Evolutionary conservation across 768 basidiomycete genomes (phyloP).

Genomic region (Mycena epipterygia): DNA sequence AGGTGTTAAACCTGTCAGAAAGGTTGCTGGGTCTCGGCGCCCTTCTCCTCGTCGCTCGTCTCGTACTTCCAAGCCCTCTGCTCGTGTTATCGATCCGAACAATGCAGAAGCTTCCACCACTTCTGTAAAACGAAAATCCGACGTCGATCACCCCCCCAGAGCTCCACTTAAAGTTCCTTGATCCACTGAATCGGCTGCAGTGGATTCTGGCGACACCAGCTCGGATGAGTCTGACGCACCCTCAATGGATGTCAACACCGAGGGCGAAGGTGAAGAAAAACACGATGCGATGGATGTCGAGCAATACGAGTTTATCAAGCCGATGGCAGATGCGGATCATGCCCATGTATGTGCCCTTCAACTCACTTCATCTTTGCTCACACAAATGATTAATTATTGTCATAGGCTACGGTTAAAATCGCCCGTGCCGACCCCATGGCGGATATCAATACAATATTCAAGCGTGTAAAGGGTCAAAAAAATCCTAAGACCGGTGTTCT

Average conservation of each 20-base stretch:
- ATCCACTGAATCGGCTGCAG: too few species aligned
- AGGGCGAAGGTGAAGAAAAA: not conserved
- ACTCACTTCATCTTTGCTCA: too few species aligned
- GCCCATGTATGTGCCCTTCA: not conserved
- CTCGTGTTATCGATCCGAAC: not conserved
- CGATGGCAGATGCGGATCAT: conserved; percentile 5
- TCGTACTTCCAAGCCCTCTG: not conserved
- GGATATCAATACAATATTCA: not conserved
- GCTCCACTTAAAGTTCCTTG: not conserved
- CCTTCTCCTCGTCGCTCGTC: not conserved
- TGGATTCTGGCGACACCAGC: too few species aligned
- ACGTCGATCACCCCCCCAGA: not conserved
- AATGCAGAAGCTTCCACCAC: not conserved
- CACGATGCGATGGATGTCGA: not conserved
- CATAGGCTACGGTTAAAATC: not conserved
- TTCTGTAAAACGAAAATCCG: not conserved
- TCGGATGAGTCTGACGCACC: not conserved
- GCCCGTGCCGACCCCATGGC: not conserved
- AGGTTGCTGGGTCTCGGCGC: not conserved
- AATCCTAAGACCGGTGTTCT: not conserved
- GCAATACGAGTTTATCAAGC: not conserved
- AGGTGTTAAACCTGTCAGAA: not conserved
- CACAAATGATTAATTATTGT: not conserved
- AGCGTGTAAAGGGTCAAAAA: not conserved
- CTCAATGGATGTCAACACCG: not conserved